phyloP scores from a whole-genome alignment of 345 rosid species.

The Syzygium oleosum region DNA sequence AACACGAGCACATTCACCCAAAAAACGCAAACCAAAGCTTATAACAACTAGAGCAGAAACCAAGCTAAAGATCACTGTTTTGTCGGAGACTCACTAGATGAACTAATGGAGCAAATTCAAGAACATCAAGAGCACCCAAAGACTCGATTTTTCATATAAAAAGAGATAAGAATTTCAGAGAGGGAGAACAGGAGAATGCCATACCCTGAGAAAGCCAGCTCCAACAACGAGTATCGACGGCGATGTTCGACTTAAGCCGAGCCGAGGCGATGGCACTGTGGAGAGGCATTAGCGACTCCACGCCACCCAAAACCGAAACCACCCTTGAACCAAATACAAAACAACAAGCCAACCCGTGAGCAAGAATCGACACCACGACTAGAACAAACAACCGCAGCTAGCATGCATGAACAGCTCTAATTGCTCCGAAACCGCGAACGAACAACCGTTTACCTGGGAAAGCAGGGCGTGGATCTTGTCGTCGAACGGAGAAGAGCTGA shows the following conservation, averaged over 20 bases:
- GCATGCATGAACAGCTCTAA: not conserved
- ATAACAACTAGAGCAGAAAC: not conserved
- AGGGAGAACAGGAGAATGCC: not conserved
- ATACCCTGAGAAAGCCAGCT: constrained; percentile 87
- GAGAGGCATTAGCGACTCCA: constrained; percentile 73
- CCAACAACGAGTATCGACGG: constrained; percentile 84
- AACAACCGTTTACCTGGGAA: constrained; percentile 31
- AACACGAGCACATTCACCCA: not conserved
- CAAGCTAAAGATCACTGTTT: not conserved
- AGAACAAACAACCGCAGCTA: not conserved
- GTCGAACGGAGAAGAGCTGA: constrained; percentile 31
- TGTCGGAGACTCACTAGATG: not conserved
- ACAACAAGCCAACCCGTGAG: not conserved
- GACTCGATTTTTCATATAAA: not conserved
- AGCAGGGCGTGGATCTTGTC: constrained; percentile 15
- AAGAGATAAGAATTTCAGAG: not conserved
- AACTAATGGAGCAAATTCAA: not conserved
- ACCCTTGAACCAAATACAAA: constrained; percentile 24
- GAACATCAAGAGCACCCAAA: not conserved
- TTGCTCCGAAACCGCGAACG: not conserved
- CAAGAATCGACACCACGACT: not conserved
- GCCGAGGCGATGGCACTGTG: constrained; percentile 84
- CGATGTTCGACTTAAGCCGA: constrained; percentile 68
- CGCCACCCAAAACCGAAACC: constrained; percentile 49
- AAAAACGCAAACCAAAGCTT: not conserved